Evolutionary conservation across 257 asterid species (phyloP).

Genomic region (Plantago major): DNA sequence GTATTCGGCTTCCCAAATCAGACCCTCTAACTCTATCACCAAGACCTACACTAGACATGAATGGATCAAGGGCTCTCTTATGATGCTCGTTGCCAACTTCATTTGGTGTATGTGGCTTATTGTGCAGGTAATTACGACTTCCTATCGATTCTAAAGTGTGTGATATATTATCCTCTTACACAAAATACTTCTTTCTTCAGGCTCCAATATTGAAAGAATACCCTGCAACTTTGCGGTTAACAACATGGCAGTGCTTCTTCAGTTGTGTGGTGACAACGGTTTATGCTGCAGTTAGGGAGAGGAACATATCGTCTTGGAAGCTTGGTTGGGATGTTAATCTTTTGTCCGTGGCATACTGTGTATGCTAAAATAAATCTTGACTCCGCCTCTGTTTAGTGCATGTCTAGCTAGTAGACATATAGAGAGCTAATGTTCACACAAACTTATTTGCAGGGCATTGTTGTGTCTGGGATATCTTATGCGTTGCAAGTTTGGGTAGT

Average conservation of each 20-base stretch:
- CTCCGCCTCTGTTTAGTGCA: no score
- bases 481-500: constrained; percentile 51
- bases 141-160: no score
- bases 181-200: constrained; percentile 14
- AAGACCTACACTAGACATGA: constrained; percentile 30
- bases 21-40: constrained; percentile 15
- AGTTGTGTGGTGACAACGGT: constrained; percentile 30
- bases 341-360: constrained; percentile 38
- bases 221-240: constrained; percentile 41
- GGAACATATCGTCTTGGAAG: constrained; percentile 39
- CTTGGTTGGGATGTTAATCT: constrained; percentile 45
- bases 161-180: no score
- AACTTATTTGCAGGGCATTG: constrained; percentile 31
- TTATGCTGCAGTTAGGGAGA: constrained; percentile 33
- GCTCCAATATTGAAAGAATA: constrained; percentile 39
- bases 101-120: constrained; percentile 55
- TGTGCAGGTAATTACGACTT: constrained; percentile 38
- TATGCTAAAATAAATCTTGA: constrained; percentile 19
- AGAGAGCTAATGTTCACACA: no score
- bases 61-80: constrained; percentile 50
- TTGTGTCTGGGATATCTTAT: constrained; percentile 40
- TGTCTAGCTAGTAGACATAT: no score
- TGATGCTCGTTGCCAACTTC: constrained; percentile 34
- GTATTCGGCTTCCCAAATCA: constrained; percentile 18
- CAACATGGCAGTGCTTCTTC: constrained; percentile 34